Base-by-base conservation (phyloP, 257 asterid genomes). In the Capsicum chinense region DNA sequence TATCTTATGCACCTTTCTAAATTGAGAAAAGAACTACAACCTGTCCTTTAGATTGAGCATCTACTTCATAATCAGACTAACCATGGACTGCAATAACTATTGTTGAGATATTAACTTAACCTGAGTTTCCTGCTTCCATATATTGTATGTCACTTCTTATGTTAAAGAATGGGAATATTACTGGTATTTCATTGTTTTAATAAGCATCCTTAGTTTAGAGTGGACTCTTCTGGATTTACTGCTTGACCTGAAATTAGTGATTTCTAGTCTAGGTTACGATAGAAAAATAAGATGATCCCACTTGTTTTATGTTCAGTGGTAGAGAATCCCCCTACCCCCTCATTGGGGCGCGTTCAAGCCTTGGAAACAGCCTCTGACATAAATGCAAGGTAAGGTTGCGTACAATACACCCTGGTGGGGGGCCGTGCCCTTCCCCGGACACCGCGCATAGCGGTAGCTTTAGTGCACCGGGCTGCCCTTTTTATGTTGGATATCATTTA, bases 61-160 rank as follows among this genome's bases (percentile, higher is more conserved):
- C 14, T 69, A 42, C 17, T 67, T 37, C 76, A 15, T 37, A 37
- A 68, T 68, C 76, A 37, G 52, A 68, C 54, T 68, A 52, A 68
- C 14, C 26, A 15, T 68, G 52, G 26, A 68, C 74, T 68, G 37
- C 21, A 68, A 7, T 68, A 74, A 1, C 13, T 74, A 74, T 21
- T 74, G 81, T 44, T 74, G 81, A 50, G 42, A 19, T 74, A 50
- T 50, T 44, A 48, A 50, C 60, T 74, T n/a, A 74, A 19, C 19
- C 12, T 13, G 44, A 21, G 62, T 21, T 6, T 35, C 62, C 6
- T 56, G 10, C 19, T 74, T 35, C 47, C 47, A 50, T 50, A 21
- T 7, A 50, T 74, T 74, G 62, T 50, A 19, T 0, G 47, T 74
- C 81, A 21, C 44, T 52, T 50, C 81, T 74, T 74, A 21, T 12